Evolutionary conservation across 139 green algal genomes (phyloP).

Genomic region (Chlamydomonas applanata): DNA sequence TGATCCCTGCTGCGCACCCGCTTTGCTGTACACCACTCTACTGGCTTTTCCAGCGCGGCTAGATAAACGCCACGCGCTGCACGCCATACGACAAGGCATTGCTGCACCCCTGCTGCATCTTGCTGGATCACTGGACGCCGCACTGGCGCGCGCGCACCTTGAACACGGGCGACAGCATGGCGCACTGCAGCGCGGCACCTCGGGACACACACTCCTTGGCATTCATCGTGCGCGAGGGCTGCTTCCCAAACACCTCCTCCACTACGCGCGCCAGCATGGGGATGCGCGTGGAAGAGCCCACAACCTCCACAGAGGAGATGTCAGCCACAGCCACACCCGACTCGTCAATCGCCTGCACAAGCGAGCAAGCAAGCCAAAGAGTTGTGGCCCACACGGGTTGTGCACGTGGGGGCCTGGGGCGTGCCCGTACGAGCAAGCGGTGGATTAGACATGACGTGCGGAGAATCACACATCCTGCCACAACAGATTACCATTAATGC

Average conservation of each 20-base stretch:
- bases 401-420: too few species aligned
- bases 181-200: constrained; percentile 94
- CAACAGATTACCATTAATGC: too few species aligned
- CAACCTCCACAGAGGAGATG: constrained; percentile 86
- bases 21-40: too few species aligned
- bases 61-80: too few species aligned
- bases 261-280: constrained; percentile 44
- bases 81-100: too few species aligned
- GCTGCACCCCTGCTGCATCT: not conserved
- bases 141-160: constrained; percentile 30
- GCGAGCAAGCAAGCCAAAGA: too few species aligned
- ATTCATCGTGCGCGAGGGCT: constrained; percentile 89
- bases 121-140: not conserved
- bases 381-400: too few species aligned
- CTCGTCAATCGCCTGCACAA: constrained; percentile 22
- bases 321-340: constrained; percentile 47
- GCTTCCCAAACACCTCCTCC: constrained; percentile 51
- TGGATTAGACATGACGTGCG: too few species aligned
- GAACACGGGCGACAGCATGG: constrained; percentile 97
- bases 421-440: too few species aligned
- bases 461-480: too few species aligned
- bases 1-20: too few species aligned
- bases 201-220: constrained; percentile 90
- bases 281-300: constrained; percentile 84
- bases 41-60: too few species aligned